Conservation (phyloP, 2,329 filamentous ascomycete genomes). For the Trichothecium roseum region DNA sequence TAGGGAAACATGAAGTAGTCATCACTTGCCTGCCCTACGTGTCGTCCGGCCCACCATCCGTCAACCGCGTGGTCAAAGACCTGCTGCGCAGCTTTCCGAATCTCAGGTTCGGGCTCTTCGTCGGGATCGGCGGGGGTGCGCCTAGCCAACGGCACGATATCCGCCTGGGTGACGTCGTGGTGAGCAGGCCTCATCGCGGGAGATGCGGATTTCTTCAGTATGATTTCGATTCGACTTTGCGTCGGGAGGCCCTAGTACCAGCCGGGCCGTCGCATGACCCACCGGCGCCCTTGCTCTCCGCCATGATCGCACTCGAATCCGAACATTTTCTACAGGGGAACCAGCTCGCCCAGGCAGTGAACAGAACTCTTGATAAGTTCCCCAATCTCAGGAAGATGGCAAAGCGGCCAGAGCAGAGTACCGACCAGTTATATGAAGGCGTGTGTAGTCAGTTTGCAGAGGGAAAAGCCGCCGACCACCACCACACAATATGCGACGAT, state of each 20-base stretch:
- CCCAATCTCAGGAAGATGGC: not conserved
- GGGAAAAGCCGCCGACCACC: no score
- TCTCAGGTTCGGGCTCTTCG: slow-evolving; percentile 18
- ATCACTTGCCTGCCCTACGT: slow-evolving; percentile 17
- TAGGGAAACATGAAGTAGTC: slow-evolving; percentile 21
- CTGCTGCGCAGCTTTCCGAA: slow-evolving; percentile 18
- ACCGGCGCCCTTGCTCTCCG: no score
- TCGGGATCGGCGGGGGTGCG: slow-evolving; percentile 21
- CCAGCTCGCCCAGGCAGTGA: not conserved
- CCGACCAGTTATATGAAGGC: not conserved
- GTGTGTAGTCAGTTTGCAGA: not conserved
- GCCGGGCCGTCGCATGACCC: not conserved
- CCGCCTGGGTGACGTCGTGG: slow-evolving; percentile 11
- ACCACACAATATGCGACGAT: not conserved
- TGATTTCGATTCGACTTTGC: slow-evolving; percentile 2
- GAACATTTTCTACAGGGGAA: no score
- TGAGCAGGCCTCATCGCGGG: slow-evolving; percentile 2
- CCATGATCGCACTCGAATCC: no score
- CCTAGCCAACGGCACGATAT: slow-evolving; percentile 19
- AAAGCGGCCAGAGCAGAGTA: not conserved
- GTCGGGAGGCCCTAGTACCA: not conserved
- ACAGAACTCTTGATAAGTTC: not conserved
- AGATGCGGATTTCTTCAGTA: slow-evolving; percentile 3
- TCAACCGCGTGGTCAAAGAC: slow-evolving; percentile 14
- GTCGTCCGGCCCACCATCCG: slow-evolving; percentile 14